A percentile compares a stretch with the other conserved stretches of the same genome.
phyloP scores from a whole-genome alignment of 257 asterid genomes.

The Primulina huaijiensis region DNA sequence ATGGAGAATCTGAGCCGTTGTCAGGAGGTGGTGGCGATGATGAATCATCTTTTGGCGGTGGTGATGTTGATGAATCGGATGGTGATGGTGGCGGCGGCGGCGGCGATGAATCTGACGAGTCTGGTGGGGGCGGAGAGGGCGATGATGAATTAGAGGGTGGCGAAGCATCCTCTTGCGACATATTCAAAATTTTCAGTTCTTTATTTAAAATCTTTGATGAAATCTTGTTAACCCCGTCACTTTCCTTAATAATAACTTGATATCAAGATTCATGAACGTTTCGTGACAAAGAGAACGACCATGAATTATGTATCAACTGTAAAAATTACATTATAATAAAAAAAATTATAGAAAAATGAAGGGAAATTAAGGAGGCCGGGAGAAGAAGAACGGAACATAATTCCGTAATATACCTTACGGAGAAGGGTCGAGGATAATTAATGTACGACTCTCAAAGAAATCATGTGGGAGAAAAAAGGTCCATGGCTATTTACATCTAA shows the following conservation, averaged over 20 bases:
- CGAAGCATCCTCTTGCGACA: conserved; percentile 23
- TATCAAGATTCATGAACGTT: not conserved
- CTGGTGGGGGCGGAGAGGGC: not conserved
- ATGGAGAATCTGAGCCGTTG: not conserved
- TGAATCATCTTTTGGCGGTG: conserved; percentile 18
- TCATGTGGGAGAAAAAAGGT: conserved; percentile 25
- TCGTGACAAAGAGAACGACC: not conserved
- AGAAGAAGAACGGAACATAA: not conserved
- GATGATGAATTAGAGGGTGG: not conserved
- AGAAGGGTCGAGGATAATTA: conserved; percentile 46
- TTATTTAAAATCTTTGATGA: not conserved
- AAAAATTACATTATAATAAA: not conserved
- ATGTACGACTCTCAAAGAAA: conserved; percentile 36
- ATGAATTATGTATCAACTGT: not conserved
- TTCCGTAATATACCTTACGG: conserved; percentile 58
- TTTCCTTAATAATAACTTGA: conserved; percentile 38
- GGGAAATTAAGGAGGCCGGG: not conserved
- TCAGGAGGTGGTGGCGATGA: conserved; percentile 26
- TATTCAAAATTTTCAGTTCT: conserved; percentile 9
- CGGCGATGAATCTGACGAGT: not conserved
- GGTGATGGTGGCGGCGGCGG: conserved; percentile 2
- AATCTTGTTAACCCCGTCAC: conserved; percentile 41
- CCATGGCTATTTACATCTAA: conserved; percentile 26
- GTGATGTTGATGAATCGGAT: conserved; percentile 17
- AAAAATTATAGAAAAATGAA: not conserved